Base-by-base conservation (phyloP, 2,329 filamentous ascomycete species). In the Bisporella sp. region DNA sequence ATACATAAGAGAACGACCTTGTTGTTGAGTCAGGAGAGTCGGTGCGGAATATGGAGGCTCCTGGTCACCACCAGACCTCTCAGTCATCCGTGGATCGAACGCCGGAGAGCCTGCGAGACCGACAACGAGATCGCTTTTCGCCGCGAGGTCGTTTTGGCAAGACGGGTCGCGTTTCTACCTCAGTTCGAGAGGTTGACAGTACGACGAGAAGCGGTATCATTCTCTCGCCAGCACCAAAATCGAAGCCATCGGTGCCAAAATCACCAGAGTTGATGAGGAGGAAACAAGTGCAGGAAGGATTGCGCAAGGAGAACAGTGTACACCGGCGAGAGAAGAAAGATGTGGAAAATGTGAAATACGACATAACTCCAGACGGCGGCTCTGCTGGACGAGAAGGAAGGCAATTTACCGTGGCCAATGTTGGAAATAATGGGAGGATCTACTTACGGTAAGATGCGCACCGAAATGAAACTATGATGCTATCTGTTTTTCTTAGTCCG, bases 381-480 rank as follows among this genome's bases (percentile, higher is more conserved):
- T 79, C 81, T 44, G 78, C 74, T 49, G 77, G 79, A 33, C 55
- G 63, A 52, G 64, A 64, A 58, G 64, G 64, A 12, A 55, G 64
- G 40, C 63, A 65, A 62, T 91, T 92, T 65, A 83, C 85, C 2
- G 87, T 92, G 49, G 82, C 84, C 46, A 91, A 90, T 66, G 87
- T 92, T 53, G 87, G 87, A 29, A 87, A 89, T 64, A 89, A 90
- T 68, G 87, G 87, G 39, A 82, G 84, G 64, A 88, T 92, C 67
- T 92, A 89, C 68, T 66, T 92, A 58, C 87, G 85, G 85, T 91
- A 81, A 64, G 78, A 54, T 35, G 53, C 55, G 50, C 46, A 52
- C 46, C 48, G 56, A 48, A 44, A 21, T 21, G 21, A 3, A 21
- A 21, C 21, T 21, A 49, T 54, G 49, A 55, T 54, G 50, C 52